Conservation (phyloP, 352 stramenopile species). For the Pythium coloratum region DNA sequence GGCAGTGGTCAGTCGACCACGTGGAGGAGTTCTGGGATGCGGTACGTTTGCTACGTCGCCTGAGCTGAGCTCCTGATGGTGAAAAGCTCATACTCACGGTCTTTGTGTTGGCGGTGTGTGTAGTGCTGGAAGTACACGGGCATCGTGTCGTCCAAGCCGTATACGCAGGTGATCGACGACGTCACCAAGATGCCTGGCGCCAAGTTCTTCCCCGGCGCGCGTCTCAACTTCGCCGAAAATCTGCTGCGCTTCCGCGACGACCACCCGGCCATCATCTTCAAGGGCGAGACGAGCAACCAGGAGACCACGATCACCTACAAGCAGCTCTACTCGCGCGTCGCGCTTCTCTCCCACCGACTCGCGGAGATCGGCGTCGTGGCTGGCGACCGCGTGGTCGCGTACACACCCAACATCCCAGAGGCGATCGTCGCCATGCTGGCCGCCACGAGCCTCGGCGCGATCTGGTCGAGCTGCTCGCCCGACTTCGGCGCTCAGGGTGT, state of each 20-base stretch:
- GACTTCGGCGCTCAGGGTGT: conserved; percentile 86
- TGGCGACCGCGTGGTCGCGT: conserved; percentile 67
- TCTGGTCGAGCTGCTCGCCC: conserved; percentile 83
- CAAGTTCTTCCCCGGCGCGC: conserved; percentile 71
- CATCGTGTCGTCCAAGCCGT: conserved; percentile 55
- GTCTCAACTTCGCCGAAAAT: conserved; percentile 79
- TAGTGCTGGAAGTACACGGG: conserved; percentile 77
- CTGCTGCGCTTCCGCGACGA: conserved; percentile 73
- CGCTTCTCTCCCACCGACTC: conserved; percentile 43
- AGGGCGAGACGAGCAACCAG: conserved; percentile 64
- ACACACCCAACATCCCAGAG: conserved; percentile 73
- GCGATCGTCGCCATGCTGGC: conserved; percentile 74
- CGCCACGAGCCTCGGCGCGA: conserved; percentile 61
- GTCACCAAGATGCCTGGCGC: conserved; percentile 64
- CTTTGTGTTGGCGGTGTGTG: background rate
- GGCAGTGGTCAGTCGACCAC: conserved; percentile 72
- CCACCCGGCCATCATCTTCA: conserved; percentile 71
- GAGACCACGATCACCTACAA: conserved; percentile 60
- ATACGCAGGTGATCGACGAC: conserved; percentile 56
- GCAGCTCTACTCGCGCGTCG: conserved; percentile 64
- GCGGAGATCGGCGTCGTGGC: conserved; percentile 43
- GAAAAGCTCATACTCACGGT: background rate
- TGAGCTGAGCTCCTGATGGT: background rate
- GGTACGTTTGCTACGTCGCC: conserved; percentile 11
- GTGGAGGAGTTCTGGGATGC: conserved; percentile 66